Evolutionary conservation across 164 flowering plant genomes (phyloP).

Genomic region (Buxus sempervirens): DNA sequence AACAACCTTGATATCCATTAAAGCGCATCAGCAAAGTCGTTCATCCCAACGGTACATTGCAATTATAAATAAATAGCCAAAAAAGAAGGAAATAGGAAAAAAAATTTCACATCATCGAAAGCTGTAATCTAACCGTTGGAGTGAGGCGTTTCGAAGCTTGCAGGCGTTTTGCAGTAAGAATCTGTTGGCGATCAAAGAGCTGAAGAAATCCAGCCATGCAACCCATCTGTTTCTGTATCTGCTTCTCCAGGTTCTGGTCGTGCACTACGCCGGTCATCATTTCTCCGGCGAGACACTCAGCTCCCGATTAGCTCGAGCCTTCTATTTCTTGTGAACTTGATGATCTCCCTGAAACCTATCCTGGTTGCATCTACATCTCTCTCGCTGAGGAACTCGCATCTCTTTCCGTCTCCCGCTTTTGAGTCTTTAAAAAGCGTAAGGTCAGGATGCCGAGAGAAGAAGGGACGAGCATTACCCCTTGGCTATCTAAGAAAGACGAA

Average conservation of each 20-base stretch:
- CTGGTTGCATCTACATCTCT: background rate
- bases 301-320: constrained; percentile 2
- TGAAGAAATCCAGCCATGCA: constrained; percentile 96
- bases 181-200: constrained; percentile 79
- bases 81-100: background rate
- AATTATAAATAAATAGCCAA: background rate
- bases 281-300: constrained; percentile 3
- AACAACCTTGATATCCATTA: constrained; percentile 23
- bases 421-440: constrained; percentile 41
- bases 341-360: background rate
- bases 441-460: background rate
- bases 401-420: constrained; percentile 58
- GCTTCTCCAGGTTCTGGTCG: constrained; percentile 68
- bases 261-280: constrained; percentile 46
- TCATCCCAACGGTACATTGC: too few species aligned
- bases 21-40: background rate
- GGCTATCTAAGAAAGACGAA: constrained; percentile 8
- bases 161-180: constrained; percentile 62
- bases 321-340: constrained; percentile 8
- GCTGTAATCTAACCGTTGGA: constrained; percentile 17
- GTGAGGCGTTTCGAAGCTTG: constrained; percentile 63
- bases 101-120: too few species aligned
- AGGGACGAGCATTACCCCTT: constrained; percentile 1
- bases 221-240: constrained; percentile 82
- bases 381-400: constrained; percentile 1